Base-by-base conservation (phyloP, 2,329 filamentous ascomycete species). In the Graphiopsis chlorocephala region DNA sequence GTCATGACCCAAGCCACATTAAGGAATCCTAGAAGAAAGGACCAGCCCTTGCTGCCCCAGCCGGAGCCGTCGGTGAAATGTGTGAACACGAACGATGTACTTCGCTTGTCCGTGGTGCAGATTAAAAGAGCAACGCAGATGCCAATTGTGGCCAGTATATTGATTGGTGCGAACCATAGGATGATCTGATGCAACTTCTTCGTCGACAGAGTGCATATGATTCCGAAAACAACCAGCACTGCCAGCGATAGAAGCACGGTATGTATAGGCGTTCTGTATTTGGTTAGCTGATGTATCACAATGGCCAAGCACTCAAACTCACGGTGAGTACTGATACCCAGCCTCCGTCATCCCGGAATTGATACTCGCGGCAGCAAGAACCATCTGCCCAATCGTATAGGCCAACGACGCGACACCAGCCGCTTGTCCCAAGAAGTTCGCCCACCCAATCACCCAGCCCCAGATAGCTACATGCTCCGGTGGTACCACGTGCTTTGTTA, bases 91-190 rank as follows among this genome's bases (percentile, higher is more conserved):
- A 85, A 62, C 10, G 60, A 42, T 15, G 60, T 48, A 25, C 48
- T 80, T 69, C 85, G 85, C 68, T 87, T 86, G 63, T 88, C 78
- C 1, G 85, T 83, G 0, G 86, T 88, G 15, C 86, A 78, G 63
- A 85, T 75, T 5, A 89, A 75, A 23, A 89, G 80, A 5, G 83
- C 79, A 64, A 87, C 79, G 70, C 85, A 88, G 65, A 88, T 88
- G 64, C 78, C 80, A 52, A 88, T 78, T 0, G 86, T 87, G 20
- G 86, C 86, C 57, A 85, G 73, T 58, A 89, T 83, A 70, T 88
- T 89, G 68, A 89, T 88, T 1, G 87, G 87, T 10, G 86, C 86
- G 72, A 89, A 89, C 85, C 86, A 89, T 11, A 86, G 75, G 55
- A 89, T 81, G 55, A 88, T 85, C 57, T 81, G 79, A 71, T 88